Percentiles rank a stretch among this genome's conserved stretches.
phyloP scores from a whole-genome alignment of 2,329 filamentous ascomycete genomes.

The Nannizziopsis arthrosporioides region DNA sequence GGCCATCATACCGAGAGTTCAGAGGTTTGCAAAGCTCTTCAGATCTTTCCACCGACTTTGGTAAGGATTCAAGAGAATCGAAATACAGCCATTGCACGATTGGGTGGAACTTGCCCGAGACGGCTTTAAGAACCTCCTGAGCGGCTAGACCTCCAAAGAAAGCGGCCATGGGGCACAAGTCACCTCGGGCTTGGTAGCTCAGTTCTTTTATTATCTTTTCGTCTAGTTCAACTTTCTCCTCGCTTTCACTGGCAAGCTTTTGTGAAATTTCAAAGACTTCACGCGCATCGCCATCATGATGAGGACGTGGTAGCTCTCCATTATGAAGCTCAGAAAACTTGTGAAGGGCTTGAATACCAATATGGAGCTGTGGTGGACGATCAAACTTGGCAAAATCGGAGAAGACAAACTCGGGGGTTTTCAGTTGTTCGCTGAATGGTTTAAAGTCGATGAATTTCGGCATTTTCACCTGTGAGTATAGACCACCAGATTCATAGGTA shows the following conservation, averaged over 20 bases:
- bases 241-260: conserved; percentile 52
- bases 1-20: conserved; percentile 83
- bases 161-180: conserved; percentile 82
- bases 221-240: conserved; percentile 70
- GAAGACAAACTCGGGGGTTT: conserved; percentile 77
- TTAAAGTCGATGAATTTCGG: conserved; percentile 88
- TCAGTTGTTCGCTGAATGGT: conserved; percentile 61
- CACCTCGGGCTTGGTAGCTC: conserved; percentile 85
- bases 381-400: conserved; percentile 98
- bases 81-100: conserved; percentile 95
- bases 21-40: conserved; percentile 80
- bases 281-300: conserved; percentile 72
- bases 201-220: conserved; percentile 88
- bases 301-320: conserved; percentile 64
- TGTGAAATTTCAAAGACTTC: conserved; percentile 66
- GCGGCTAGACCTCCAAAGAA: conserved; percentile 90
- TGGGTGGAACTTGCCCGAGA: conserved; percentile 96
- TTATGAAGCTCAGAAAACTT: conserved; percentile 63
- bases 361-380: conserved; percentile 78
- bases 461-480: conserved; percentile 97
- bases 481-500: conserved; percentile 73
- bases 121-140: conserved; percentile 90
- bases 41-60: conserved; percentile 59
- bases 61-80: conserved; percentile 91
- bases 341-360: conserved; percentile 86